These are phyloP conservation scores for Helotiales sp. DNA, from an alignment of 2,329 filamentous ascomycete species.

Conservation along the genomic window DNA sequence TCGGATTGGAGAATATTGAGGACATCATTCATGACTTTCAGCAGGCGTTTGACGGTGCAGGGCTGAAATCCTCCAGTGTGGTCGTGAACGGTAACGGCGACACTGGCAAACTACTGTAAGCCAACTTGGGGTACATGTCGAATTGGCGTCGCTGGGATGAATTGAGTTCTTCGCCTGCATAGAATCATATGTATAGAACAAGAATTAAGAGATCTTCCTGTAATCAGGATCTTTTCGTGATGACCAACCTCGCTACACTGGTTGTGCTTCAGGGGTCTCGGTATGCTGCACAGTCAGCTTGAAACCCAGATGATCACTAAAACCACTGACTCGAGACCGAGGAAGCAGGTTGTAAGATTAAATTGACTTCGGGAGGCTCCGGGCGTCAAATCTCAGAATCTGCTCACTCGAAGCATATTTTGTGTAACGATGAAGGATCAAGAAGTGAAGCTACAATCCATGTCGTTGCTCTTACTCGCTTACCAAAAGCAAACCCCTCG, in stretches of 20 bases:
- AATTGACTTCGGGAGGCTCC: not conserved
- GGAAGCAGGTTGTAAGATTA: not conserved
- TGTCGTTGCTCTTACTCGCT: not conserved
- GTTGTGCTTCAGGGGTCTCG: not conserved
- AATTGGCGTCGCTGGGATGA: not conserved
- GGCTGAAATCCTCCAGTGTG: conserved; percentile 7
- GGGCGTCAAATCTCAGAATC: not conserved
- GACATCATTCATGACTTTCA: conserved; percentile 67
- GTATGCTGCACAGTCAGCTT: conserved; percentile 6
- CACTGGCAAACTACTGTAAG: not conserved
- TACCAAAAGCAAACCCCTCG: not conserved
- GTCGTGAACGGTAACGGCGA: not conserved
- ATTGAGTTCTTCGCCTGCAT: not conserved
- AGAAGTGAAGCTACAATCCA: not conserved
- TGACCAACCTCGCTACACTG: not conserved
- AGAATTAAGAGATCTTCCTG: not conserved
- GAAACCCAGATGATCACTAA: not conserved
- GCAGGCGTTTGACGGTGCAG: conserved; percentile 20
- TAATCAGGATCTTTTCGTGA: not conserved
- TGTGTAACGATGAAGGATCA: not conserved
- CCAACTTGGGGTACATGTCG: not conserved
- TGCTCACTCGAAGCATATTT: not conserved
- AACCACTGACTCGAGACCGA: not conserved
- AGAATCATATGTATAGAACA: not conserved
- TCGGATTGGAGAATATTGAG: conserved; percentile 68